Evolutionary conservation across 106 monocot genomes (phyloP).

Genomic region (Xerophyta viscosa): DNA sequence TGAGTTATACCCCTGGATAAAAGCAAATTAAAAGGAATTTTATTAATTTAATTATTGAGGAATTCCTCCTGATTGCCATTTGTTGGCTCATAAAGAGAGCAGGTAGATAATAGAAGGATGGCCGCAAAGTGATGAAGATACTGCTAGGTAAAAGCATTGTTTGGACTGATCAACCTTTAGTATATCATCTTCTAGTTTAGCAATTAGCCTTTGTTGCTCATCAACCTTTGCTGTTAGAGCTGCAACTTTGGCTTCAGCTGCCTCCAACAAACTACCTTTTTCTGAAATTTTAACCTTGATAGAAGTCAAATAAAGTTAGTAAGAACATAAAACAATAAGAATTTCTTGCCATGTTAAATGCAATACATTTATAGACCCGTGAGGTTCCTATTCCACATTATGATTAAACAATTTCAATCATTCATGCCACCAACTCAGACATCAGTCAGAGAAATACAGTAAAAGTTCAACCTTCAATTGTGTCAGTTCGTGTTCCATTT

Average conservation of each 20-base stretch:
- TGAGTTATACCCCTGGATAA: slow-evolving; percentile 70
- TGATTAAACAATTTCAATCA: too few relatives aligned
- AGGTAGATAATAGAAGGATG: too few relatives aligned
- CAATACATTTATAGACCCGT: too few relatives aligned
- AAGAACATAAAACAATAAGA: neutral
- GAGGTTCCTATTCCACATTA: too few relatives aligned
- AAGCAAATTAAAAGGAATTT: slow-evolving; percentile 1
- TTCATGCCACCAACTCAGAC: too few relatives aligned
- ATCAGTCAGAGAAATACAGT: too few relatives aligned
- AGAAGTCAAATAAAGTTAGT: slow-evolving; percentile 5
- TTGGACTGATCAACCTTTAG: slow-evolving; percentile 57
- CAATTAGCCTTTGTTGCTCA: slow-evolving; percentile 86
- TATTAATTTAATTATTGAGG: neutral
- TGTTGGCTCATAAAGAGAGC: too few relatives aligned
- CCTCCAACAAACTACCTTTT: slow-evolving; percentile 53
- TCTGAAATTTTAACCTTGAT: slow-evolving; percentile 90
- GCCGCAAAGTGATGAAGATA: too few relatives aligned
- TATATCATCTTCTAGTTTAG: slow-evolving; percentile 98
- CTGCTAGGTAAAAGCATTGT: neutral
- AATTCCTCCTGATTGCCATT: too few relatives aligned
- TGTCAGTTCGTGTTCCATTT: slow-evolving; percentile 99
- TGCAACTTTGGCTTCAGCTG: slow-evolving; percentile 58
- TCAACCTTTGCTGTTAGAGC: slow-evolving; percentile 68
- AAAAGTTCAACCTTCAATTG: slow-evolving; percentile 99
- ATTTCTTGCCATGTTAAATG: neutral